These are phyloP conservation scores for Colletotrichum sp. DNA, from an alignment of 2,329 filamentous ascomycete genomes.

Conservation along the genomic window DNA sequence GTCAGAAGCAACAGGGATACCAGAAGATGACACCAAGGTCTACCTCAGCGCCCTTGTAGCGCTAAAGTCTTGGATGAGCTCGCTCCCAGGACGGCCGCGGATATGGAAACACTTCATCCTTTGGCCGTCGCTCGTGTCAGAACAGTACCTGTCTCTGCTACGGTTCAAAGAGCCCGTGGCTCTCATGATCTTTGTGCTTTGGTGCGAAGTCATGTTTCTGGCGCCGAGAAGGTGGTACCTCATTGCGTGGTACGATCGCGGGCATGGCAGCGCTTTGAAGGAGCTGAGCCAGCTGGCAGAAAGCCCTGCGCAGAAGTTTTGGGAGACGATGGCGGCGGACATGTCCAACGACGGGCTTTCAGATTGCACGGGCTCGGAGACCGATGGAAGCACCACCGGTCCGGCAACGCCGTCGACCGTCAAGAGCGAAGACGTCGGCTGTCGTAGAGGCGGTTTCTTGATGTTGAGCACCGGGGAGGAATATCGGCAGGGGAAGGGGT, in stretches of 20 bases:
- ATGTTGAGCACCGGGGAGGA: conserved; percentile 7
- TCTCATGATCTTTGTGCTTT: conserved; percentile 18
- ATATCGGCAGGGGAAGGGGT: not conserved
- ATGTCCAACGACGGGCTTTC: not conserved
- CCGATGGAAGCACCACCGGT: not conserved
- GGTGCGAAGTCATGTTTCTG: conserved; percentile 16
- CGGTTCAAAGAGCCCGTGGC: conserved; percentile 8
- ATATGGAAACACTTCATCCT: conserved; percentile 23
- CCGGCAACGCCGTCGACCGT: not conserved
- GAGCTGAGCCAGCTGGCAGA: not conserved
- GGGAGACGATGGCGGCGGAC: conserved; percentile 2
- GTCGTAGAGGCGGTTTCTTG: not conserved
- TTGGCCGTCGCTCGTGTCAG: conserved; percentile 17
- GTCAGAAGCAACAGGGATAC: conserved; percentile 3
- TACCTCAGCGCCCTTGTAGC: conserved; percentile 6
- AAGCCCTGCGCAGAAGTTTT: conserved; percentile 3
- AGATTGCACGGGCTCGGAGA: not conserved
- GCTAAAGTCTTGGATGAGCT: conserved; percentile 7
- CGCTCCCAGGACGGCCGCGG: conserved; percentile 13
- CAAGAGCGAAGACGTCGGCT: not conserved
- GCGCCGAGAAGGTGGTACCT: conserved; percentile 18
- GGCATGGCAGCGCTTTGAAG: not conserved
- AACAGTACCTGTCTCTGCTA: conserved; percentile 13
- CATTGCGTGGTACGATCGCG: conserved; percentile 15
- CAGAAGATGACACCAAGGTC: not conserved